Percentiles rank a stretch among this genome's conserved stretches.
phyloP scores from a whole-genome alignment of 352 stramenopile species.

The Phytophthora colocasiae region DNA sequence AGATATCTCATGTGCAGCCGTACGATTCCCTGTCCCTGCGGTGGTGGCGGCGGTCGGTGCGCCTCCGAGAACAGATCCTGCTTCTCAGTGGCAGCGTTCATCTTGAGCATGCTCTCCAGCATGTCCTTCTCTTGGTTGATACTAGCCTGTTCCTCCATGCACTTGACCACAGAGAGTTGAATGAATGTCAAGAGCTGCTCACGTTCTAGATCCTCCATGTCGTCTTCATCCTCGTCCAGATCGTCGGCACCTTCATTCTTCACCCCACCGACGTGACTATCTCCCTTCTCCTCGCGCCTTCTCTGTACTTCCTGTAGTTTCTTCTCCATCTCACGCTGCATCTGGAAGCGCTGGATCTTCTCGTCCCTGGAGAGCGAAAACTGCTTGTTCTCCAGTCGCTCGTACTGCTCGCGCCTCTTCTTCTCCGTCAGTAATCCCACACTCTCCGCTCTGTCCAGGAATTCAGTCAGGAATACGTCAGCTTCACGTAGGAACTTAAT shows the following conservation, averaged over 20 bases:
- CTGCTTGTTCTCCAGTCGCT: constrained; percentile 71
- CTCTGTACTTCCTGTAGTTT: constrained; percentile 69
- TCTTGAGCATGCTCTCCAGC: constrained; percentile 89
- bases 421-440: constrained; percentile 67
- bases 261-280: constrained; percentile 20
- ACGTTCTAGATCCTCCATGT: constrained; percentile 79
- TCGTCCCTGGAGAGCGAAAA: constrained; percentile 77
- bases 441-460: constrained; percentile 73
- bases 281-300: constrained; percentile 41
- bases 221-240: constrained; percentile 60
- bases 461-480: constrained; percentile 81
- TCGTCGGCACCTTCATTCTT: constrained; percentile 29
- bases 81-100: constrained; percentile 66
- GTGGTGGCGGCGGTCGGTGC: constrained; percentile 61
- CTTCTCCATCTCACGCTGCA: constrained; percentile 79
- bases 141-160: constrained; percentile 77
- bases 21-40: constrained; percentile 83
- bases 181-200: constrained; percentile 87
- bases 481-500: constrained; percentile 76
- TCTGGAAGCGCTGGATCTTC: constrained; percentile 84
- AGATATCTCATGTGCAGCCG: constrained; percentile 7
- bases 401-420: constrained; percentile 81
- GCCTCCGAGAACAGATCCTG: constrained; percentile 77
- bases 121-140: constrained; percentile 85
- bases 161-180: constrained; percentile 76